phyloP scores from a whole-genome alignment of 2,329 filamentous ascomycete genomes.

The Tolypocladium paradoxum region DNA sequence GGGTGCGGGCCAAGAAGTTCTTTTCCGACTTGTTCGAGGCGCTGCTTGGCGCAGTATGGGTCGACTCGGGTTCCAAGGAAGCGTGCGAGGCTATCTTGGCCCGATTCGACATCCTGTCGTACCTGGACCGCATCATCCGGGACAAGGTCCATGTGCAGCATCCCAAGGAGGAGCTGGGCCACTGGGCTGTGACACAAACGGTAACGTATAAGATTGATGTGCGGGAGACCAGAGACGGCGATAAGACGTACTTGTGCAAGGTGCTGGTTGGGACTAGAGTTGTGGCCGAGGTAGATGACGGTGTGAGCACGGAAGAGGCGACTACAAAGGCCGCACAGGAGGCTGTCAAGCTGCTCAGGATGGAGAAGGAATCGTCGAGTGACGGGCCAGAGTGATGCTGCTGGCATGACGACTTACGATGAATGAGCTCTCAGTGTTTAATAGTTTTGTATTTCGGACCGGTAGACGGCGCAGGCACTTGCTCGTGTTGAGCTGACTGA shows the following conservation, averaged over 20 bases:
- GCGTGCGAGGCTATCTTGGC: conserved; percentile 51
- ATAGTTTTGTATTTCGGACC: background rate
- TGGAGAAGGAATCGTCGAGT: conserved; percentile 4
- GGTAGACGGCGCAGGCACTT: background rate
- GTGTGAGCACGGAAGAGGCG: conserved; percentile 39
- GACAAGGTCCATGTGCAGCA: conserved; percentile 47
- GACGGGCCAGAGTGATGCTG: background rate
- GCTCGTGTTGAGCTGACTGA: background rate
- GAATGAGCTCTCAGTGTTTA: background rate
- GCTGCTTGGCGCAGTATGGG: conserved; percentile 70
- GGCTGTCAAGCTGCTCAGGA: conserved; percentile 29
- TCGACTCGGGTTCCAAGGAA: conserved; percentile 59
- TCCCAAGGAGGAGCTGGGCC: conserved; percentile 59
- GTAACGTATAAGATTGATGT: conserved; percentile 42
- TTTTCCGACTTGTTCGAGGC: conserved; percentile 77
- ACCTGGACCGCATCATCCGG: conserved; percentile 50
- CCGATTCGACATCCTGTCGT: conserved; percentile 52
- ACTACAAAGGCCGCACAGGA: conserved; percentile 43
- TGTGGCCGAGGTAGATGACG: conserved; percentile 34
- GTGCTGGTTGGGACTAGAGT: conserved; percentile 36
- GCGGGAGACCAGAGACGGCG: conserved; percentile 8
- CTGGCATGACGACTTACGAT: background rate
- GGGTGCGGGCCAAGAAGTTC: conserved; percentile 61
- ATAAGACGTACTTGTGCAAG: conserved; percentile 29
- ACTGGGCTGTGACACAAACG: conserved; percentile 37